Conservation (phyloP, 352 stramenopile species). For the Phytophthora multivora region DNA sequence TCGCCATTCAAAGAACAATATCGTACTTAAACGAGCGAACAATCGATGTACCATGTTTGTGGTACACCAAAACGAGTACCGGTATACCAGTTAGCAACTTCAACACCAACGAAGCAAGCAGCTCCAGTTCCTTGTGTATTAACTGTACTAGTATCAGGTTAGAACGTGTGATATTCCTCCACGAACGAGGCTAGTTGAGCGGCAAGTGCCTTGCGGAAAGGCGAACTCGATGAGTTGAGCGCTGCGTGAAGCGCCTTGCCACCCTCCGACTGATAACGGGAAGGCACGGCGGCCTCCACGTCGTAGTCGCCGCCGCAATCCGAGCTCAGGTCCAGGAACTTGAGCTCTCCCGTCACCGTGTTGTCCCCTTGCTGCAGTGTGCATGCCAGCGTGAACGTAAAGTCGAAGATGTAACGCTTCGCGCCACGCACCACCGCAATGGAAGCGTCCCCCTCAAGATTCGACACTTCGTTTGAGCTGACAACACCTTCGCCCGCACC, state of each 20-base stretch:
- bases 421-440: slow-evolving; percentile 92
- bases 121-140: slow-evolving; percentile 1
- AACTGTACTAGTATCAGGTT: slow-evolving; percentile 19
- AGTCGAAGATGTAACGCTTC: slow-evolving; percentile 93
- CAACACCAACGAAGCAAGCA: too few relatives aligned
- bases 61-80: too few relatives aligned
- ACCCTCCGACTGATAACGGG: slow-evolving; percentile 67
- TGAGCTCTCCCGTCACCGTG: slow-evolving; percentile 54
- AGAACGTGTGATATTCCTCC: slow-evolving; percentile 78
- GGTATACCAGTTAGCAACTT: neutral
- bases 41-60: too few relatives aligned
- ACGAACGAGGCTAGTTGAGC: slow-evolving; percentile 66
- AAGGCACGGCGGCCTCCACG: slow-evolving; percentile 67
- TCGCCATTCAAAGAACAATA: slow-evolving; percentile 9
- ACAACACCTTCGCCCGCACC: slow-evolving; percentile 47
- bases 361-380: slow-evolving; percentile 35
- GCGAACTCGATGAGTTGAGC: slow-evolving; percentile 52
- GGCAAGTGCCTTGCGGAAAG: slow-evolving; percentile 67
- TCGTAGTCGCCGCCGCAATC: slow-evolving; percentile 76
- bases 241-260: slow-evolving; percentile 75
- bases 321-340: slow-evolving; percentile 86
- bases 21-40: neutral
- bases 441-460: slow-evolving; percentile 92
- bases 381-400: slow-evolving; percentile 66
- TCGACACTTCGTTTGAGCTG: slow-evolving; percentile 66